Evolutionary conservation across 2,329 filamentous ascomycete species (phyloP).

Genomic region (Aurifilum marmelostoma): DNA sequence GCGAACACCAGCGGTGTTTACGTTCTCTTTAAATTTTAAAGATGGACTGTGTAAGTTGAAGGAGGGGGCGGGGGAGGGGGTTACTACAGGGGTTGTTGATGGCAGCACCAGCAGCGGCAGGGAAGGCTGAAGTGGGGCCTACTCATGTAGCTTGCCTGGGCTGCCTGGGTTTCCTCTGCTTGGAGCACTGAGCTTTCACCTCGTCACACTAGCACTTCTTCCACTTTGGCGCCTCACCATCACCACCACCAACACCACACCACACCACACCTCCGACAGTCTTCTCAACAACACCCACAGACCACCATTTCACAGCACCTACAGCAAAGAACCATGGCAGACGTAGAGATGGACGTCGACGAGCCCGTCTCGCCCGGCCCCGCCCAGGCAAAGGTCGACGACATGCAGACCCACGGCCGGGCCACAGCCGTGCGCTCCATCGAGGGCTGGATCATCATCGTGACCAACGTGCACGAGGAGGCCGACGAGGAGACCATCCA

Average conservation of each 20-base stretch:
- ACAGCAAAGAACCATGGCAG: slow-evolving; percentile 48
- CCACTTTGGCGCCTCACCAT: neutral
- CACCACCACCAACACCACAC: neutral
- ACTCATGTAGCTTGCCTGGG: too few relatives aligned
- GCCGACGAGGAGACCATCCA: slow-evolving; percentile 81
- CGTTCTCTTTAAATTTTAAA: too few relatives aligned
- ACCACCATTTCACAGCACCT: too few relatives aligned
- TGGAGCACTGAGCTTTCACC: too few relatives aligned
- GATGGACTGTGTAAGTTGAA: too few relatives aligned
- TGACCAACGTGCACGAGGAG: slow-evolving; percentile 87
- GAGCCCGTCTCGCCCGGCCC: slow-evolving; percentile 44
- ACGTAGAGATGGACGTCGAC: slow-evolving; percentile 65
- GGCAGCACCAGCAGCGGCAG: too few relatives aligned
- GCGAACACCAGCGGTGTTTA: too few relatives aligned
- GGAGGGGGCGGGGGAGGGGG: too few relatives aligned
- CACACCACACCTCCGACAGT: neutral
- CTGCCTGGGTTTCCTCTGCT: too few relatives aligned
- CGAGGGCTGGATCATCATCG: slow-evolving; percentile 87
- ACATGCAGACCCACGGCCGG: slow-evolving; percentile 73
- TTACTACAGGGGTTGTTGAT: too few relatives aligned
- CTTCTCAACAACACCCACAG: neutral
- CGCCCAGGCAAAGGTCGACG: slow-evolving; percentile 53
- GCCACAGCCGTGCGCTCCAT: slow-evolving; percentile 84
- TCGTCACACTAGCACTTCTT: too few relatives aligned
- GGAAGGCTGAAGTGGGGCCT: too few relatives aligned